phyloP scores from a whole-genome alignment of 805 yeast species.

The Cyberlindnera maclurae region DNA sequence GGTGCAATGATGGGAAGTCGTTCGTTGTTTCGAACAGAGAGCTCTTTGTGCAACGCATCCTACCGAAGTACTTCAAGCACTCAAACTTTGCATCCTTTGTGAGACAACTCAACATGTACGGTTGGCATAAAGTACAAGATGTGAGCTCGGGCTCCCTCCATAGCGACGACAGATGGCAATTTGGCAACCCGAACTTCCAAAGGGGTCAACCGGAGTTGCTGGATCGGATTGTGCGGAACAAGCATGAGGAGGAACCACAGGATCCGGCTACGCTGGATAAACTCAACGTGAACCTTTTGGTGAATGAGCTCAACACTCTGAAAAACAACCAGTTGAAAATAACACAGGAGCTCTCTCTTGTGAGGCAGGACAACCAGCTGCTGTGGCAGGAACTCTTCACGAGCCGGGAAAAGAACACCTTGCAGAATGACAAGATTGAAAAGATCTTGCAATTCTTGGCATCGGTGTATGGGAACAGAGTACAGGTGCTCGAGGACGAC shows the following conservation, averaged over 20 bases:
- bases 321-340: conserved; percentile 75
- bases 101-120: conserved; percentile 95
- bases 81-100: conserved; percentile 94
- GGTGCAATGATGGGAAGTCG: conserved; percentile 82
- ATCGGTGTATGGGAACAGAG: conserved; percentile 38
- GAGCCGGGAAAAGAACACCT: conserved; percentile 77
- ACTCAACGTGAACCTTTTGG: conserved; percentile 27
- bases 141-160: conserved; percentile 66
- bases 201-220: conserved; percentile 76
- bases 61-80: conserved; percentile 93
- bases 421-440: conserved; percentile 83
- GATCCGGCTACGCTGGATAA: conserved; percentile 5
- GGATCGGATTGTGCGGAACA: conserved; percentile 79
- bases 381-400: conserved; percentile 85
- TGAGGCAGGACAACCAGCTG: conserved; percentile 80
- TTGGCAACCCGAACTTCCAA: conserved; percentile 74
- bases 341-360: conserved; percentile 75
- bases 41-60: conserved; percentile 65
- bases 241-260: conserved; percentile 21
- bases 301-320: conserved; percentile 40
- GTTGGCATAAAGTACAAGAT: conserved; percentile 98
- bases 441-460: conserved; percentile 84
- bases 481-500: conserved; percentile 19
- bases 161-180: conserved; percentile 82
- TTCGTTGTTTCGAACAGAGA: conserved; percentile 84